phyloP scores from a whole-genome alignment of 2,329 filamentous ascomycete genomes.

The Fusarium dimerum region DNA sequence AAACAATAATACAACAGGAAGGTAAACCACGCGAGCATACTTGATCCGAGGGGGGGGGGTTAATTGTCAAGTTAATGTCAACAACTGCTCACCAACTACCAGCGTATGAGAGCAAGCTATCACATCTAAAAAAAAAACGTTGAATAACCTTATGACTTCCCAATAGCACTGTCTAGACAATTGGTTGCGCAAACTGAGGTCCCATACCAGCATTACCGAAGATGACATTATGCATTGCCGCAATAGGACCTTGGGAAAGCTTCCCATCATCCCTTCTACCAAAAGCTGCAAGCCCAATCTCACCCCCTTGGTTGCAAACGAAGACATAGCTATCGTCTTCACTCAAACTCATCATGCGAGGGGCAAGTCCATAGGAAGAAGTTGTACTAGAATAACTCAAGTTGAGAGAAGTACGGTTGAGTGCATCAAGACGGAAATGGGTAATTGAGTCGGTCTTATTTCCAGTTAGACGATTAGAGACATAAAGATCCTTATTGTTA shows the following conservation, averaged over 20 bases:
- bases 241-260: conserved; percentile 30
- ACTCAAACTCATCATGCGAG: conserved; percentile 49
- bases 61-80: no score
- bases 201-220: conserved; percentile 34
- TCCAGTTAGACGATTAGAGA: conserved; percentile 52
- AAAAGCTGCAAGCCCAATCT: conserved; percentile 42
- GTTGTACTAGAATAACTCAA: conserved; percentile 38
- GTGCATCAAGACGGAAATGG: conserved; percentile 40
- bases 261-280: conserved; percentile 32
- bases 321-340: conserved; percentile 42
- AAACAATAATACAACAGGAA: no score
- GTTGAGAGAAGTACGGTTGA: conserved; percentile 25
- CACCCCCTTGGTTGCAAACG: conserved; percentile 47
- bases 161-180: conserved; percentile 5
- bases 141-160: no score
- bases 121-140: no score
- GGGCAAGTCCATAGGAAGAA: conserved; percentile 38
- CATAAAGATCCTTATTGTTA: conserved; percentile 48
- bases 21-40: no score
- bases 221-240: conserved; percentile 23
- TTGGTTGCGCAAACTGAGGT: conserved; percentile 37
- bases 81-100: no score
- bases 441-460: conserved; percentile 48
- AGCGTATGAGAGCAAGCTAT: no score
- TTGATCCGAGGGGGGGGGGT: no score